Percentiles rank a stretch among this genome's conserved stretches.
Evolutionary conservation across 2,329 filamentous ascomycete species (phyloP).

Genomic region (Clarireedia monteithiana): DNA sequence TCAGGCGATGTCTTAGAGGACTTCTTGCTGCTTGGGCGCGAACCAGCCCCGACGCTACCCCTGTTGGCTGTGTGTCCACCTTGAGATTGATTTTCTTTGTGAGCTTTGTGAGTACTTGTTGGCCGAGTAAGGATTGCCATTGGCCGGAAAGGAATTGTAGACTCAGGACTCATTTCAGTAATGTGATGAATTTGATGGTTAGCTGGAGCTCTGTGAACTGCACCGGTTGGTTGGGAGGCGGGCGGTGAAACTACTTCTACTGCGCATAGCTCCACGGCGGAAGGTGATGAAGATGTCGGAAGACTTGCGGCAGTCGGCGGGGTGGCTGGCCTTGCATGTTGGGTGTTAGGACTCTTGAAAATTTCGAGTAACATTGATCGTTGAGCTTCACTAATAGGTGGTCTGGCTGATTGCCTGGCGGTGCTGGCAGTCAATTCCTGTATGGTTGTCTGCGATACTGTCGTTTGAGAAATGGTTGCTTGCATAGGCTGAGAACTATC

Average conservation of each 20-base stretch:
- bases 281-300: slow-evolving; percentile 22
- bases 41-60: background rate
- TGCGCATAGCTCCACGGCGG: slow-evolving; percentile 28
- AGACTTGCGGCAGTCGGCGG: slow-evolving; percentile 17
- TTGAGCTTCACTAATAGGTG: slow-evolving; percentile 22
- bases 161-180: slow-evolving; percentile 22
- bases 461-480: slow-evolving; percentile 2
- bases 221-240: background rate
- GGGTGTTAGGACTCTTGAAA: slow-evolving; percentile 25
- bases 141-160: slow-evolving; percentile 24
- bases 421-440: background rate
- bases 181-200: background rate
- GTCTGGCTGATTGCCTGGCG: slow-evolving; percentile 11
- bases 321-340: slow-evolving; percentile 11
- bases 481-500: slow-evolving; percentile 14
- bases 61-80: no score
- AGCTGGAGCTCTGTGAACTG: slow-evolving; percentile 10
- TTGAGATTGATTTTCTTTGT: no score
- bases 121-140: slow-evolving; percentile 24
- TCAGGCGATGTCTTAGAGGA: slow-evolving; percentile 20
- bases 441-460: slow-evolving; percentile 7
- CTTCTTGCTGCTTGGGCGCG: background rate
- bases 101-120: slow-evolving; percentile 14
- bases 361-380: slow-evolving; percentile 25
- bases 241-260: slow-evolving; percentile 23